Evolutionary conservation across 768 basidiomycete genomes (phyloP).

Genomic region (Trametopsis cervina): DNA sequence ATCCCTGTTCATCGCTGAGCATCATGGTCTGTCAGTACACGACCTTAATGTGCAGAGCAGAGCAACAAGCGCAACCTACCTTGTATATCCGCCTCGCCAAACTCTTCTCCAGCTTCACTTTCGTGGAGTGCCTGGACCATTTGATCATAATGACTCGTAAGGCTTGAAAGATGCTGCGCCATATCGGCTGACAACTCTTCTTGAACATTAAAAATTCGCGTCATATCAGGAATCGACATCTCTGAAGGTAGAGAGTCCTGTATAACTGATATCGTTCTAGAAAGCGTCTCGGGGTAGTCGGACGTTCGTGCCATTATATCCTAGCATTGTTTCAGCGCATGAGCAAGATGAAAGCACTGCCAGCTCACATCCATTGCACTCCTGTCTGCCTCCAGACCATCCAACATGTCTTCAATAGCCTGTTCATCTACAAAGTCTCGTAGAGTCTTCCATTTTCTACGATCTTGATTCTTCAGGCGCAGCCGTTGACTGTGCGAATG

Average conservation of each 20-base stretch:
- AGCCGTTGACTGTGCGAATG: constrained; percentile 9
- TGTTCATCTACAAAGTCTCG: constrained; percentile 84
- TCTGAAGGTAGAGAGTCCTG: constrained; percentile 41
- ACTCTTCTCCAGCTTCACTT: constrained; percentile 59
- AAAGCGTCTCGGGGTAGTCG: constrained; percentile 61
- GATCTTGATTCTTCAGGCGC: constrained; percentile 29
- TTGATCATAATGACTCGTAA: constrained; percentile 70
- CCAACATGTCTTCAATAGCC: constrained; percentile 70
- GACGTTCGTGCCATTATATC: constrained; percentile 55
- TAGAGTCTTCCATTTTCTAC: constrained; percentile 70
- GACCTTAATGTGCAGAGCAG: not conserved
- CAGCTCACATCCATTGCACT: constrained; percentile 58
- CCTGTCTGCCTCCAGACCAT: constrained; percentile 66
- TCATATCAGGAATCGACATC: constrained; percentile 33
- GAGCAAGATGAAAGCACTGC: constrained; percentile 26
- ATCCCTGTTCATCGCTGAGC: constrained; percentile 71
- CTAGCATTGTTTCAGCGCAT: constrained; percentile 29
- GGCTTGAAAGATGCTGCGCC: constrained; percentile 66
- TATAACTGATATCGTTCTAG: constrained; percentile 48
- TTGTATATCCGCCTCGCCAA: constrained; percentile 63
- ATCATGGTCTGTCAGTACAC: not conserved
- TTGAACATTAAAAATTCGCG: constrained; percentile 45
- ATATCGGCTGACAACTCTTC: constrained; percentile 54
- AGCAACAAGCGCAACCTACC: constrained; percentile 30
- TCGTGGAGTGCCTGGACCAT: constrained; percentile 66